Evolutionary conservation across 495 filamentous ascomycete species (phyloP).

Genomic region (Neohortaea acidophila): DNA sequence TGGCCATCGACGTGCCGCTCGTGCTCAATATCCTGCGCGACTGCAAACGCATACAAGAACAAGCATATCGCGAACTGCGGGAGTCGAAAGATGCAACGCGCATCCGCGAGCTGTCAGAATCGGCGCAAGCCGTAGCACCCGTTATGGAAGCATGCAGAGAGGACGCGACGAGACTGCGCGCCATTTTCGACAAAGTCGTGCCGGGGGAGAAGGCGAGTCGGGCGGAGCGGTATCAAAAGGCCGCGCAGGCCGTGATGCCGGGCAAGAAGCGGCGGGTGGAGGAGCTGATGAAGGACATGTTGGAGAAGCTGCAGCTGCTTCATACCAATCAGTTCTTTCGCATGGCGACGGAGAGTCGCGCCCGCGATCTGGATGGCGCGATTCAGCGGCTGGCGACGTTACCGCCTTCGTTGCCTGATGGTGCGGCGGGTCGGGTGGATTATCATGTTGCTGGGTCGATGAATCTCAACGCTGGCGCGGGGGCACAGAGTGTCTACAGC

Average conservation of each 20-base stretch:
- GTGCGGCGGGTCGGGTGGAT: too few relatives aligned
- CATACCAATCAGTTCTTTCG: not conserved
- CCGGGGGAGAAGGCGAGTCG: not conserved
- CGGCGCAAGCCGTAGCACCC: not conserved
- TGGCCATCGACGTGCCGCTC: not conserved
- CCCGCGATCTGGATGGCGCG: too few relatives aligned
- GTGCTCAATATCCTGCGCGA: not conserved
- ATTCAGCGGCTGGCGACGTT: too few relatives aligned
- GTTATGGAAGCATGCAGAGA: not conserved
- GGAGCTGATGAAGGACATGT: not conserved
- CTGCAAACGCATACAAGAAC: not conserved
- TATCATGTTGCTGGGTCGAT: too few relatives aligned
- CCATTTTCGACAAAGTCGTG: not conserved
- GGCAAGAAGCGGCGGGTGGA: not conserved
- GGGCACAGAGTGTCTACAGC: too few relatives aligned
- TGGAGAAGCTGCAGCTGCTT: not conserved
- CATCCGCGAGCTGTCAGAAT: not conserved
- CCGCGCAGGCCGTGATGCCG: not conserved
- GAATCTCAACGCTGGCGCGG: too few relatives aligned
- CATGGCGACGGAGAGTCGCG: too few relatives aligned
- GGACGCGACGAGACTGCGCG: not conserved
- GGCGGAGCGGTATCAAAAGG: not conserved
- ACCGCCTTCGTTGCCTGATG: too few relatives aligned
- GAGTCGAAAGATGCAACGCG: not conserved
- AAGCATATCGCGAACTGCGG: not conserved